Evolutionary conservation across 75 land plant genomes (phyloP), one percentile per base, ranked within the genome.

Genomic region (Isoetes taiwanensis): DNA sequence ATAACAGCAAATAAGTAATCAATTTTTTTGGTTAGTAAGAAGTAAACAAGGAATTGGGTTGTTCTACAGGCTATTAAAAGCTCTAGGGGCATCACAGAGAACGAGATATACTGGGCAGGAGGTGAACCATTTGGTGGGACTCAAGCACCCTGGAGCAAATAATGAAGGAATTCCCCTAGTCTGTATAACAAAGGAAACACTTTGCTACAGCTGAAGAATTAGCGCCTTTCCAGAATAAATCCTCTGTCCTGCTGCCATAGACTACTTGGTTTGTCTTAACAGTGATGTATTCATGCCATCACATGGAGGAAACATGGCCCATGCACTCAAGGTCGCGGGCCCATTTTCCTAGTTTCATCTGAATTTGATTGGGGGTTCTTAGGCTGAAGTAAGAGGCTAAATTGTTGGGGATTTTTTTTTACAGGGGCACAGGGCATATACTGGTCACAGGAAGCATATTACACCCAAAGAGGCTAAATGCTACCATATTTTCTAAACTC

Each of bases 271-370:
- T 24, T 78, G 78, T 25, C 41, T 76, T 33, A 70, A 69, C 64
- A 85, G 86, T 41, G 84, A 85, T 57, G 86, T 90, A 27, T 90
- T 85, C 64, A 57, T 90, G 69, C 91, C 83, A 21, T 85, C 96
- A 14, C 91, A 90, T 42, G 96, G 91, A 9, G 91, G 91, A 40
- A 85, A 90, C 74, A 82, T 90, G 78, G 86, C 77, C 46, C 78
- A 67, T 46, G 76, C 83, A 3, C 56, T 87, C 59, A 78, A 83
- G 86, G 91, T 78, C 53, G 11, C 3, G 17, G n/a, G n/a, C n/a
- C n/a, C n/a, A n/a, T n/a, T n/a, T n/a, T n/a, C n/a, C n/a, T n/a
- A n/a, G n/a, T n/a, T n/a, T n/a, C n/a, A n/a, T n/a, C n/a, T n/a
- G n/a, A n/a, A n/a, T n/a, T n/a, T n/a, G n/a, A n/a, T n/a, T n/a